Base-by-base conservation (phyloP, 2,329 filamentous ascomycete species). In the Sordariomycetes sp. region DNA sequence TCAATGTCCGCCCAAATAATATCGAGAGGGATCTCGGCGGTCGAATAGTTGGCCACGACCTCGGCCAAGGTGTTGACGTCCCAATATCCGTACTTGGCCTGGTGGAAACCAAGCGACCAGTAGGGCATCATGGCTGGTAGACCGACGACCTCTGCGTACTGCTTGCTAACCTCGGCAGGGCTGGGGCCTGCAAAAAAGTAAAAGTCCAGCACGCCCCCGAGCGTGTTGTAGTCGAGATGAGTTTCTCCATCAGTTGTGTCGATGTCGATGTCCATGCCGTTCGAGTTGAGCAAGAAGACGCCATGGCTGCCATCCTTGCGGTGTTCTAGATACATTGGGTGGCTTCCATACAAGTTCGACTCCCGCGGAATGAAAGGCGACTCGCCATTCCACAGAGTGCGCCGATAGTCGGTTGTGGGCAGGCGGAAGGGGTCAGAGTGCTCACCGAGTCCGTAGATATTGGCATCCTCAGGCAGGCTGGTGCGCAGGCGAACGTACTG, bases 241-340 rank as follows among this genome's bases (percentile, higher is more conserved):
- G 21, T 75, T 6, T 71, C 66, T 7, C 68, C 63, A 17, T 63
- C 57, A 2, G 71, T 72, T 39, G 75, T 71, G 50, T 86, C 72
- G 52, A 88, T 77, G 45, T 79, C 80, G 51, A 88, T 67, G 39
- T 88, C 82, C 78, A 87, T 87, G 21, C 75, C 82, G 46, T 85
- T 81, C 10, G 76, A 79, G 54, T 84, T 86, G 42, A 82, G 57
- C 17, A 86, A 60, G 50, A 85, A 80, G 4, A 85, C 82, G 14
- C 79, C 68, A 60, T 84, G 51, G 39, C 79, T 58, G 48, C 75
- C 59, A 35, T 50, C 46, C 6, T 66, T 66, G 15, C 83, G 70
- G 49, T 85, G 77, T 38, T 87, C 82, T 43, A 80, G 75, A 57
- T 86, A 86, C n/a, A 86, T 62, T 0, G 82, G 82, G 42, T 87